Evolutionary conservation across 164 flowering plant genomes (phyloP).

Genomic region (Chimonanthus salicifolius): DNA sequence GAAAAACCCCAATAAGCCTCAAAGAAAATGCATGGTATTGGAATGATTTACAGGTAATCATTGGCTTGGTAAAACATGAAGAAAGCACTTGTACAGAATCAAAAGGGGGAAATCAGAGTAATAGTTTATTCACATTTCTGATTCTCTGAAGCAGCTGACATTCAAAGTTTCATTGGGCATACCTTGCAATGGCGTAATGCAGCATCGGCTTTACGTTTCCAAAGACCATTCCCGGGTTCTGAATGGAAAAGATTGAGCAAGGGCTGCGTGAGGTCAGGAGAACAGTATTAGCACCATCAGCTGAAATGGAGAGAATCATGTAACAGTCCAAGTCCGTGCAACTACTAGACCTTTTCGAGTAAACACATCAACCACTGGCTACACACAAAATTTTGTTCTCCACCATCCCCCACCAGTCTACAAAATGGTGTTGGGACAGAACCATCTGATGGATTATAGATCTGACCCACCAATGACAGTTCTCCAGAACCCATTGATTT

Average conservation of each 20-base stretch:
- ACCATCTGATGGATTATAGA: too few species aligned
- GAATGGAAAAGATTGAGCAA: slow-evolving; percentile 64
- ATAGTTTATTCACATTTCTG: too few species aligned
- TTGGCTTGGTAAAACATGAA: too few species aligned
- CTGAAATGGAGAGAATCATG: background rate
- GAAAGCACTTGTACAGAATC: too few species aligned
- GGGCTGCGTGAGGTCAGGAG: slow-evolving; percentile 53
- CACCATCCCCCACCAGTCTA: background rate
- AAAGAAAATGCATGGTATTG: background rate
- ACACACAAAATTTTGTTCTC: background rate
- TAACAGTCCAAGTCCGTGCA: background rate
- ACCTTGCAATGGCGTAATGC: slow-evolving; percentile 74
- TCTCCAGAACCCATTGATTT: too few species aligned
- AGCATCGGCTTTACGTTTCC: slow-evolving; percentile 90
- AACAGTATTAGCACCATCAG: background rate
- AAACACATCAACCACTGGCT: background rate
- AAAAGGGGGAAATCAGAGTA: too few species aligned
- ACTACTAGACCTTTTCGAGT: background rate
- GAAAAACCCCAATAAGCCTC: background rate
- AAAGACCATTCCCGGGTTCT: slow-evolving; percentile 75
- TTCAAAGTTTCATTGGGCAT: slow-evolving; percentile 10
- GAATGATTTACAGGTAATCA: too few species aligned
- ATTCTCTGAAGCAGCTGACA: background rate
- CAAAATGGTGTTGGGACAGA: too few species aligned
- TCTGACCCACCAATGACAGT: too few species aligned